Percentiles rank a stretch among this genome's conserved stretches.
These are phyloP conservation scores for Solanum hybrid DNA, from an alignment of 305 asterid species.

Conservation along the genomic window DNA sequence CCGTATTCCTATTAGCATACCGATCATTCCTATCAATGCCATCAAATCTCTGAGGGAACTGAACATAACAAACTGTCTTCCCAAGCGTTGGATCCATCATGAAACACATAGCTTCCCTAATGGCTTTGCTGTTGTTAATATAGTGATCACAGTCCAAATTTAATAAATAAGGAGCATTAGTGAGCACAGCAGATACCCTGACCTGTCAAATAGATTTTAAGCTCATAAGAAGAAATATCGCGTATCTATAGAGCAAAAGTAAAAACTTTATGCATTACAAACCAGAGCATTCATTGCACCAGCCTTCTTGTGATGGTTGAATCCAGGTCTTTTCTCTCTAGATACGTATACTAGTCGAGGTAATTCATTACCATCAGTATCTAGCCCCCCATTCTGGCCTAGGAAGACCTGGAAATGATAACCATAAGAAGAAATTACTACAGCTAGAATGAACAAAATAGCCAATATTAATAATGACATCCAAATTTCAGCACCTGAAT, in stretches of 20 bases:
- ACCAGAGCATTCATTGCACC: constrained; percentile 49
- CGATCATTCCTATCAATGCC: constrained; percentile 27
- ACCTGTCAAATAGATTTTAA: constrained; percentile 7
- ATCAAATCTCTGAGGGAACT: constrained; percentile 37
- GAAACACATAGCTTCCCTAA: constrained; percentile 40
- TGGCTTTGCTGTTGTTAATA: constrained; percentile 33
- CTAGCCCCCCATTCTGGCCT: constrained; percentile 25
- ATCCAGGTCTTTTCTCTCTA: constrained; percentile 38
- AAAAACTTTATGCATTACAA: not conserved
- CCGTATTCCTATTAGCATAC: constrained; percentile 24
- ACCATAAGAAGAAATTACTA: not conserved
- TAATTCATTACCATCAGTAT: constrained; percentile 20
- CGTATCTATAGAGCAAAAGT: not conserved
- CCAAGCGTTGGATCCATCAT: constrained; percentile 32
- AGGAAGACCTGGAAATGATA: constrained; percentile 20
- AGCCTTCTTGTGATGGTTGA: constrained; percentile 37
- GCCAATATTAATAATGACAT: not conserved
- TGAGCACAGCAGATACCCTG: constrained; percentile 31
- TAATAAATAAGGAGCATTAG: constrained; percentile 32
- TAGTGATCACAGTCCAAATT: constrained; percentile 35
- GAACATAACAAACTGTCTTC: constrained; percentile 29
- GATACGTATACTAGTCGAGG: constrained; percentile 35
- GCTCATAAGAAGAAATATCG: not conserved
- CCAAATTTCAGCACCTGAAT: constrained; percentile 26
- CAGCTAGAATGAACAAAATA: not conserved